Conservation (phyloP, 345 rosid species). For the Melaleuca alternifolia region DNA sequence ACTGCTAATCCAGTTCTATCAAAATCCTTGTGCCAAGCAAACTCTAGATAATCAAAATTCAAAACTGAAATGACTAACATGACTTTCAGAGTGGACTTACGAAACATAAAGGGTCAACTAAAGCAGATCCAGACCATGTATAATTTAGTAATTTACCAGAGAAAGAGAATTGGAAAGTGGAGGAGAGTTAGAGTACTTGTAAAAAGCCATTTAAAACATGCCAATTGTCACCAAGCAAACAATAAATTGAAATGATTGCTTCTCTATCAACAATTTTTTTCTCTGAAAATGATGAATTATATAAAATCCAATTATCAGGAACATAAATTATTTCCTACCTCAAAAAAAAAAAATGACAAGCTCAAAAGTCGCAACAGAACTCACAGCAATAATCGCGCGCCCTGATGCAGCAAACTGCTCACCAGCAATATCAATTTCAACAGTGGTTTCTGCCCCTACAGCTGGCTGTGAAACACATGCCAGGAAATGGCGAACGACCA, state of each 20-base stretch:
- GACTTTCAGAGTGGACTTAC: not conserved
- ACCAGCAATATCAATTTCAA: constrained; percentile 92
- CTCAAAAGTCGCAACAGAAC: constrained; percentile 17
- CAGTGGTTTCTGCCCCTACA: constrained; percentile 87
- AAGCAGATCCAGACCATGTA: not conserved
- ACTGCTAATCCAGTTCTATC: not conserved
- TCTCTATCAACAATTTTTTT: not conserved
- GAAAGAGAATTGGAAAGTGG: not conserved
- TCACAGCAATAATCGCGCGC: constrained; percentile 79
- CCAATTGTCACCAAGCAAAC: not conserved
- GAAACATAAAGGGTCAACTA: not conserved
- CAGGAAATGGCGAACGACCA: constrained; percentile 93
- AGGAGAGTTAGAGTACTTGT: not conserved
- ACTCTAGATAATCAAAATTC: not conserved
- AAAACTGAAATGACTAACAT: not conserved
- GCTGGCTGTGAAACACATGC: constrained; percentile 99
- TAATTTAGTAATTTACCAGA: not conserved
- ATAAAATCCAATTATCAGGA: not conserved
- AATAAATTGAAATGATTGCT: not conserved
- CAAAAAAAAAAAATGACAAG: not conserved
- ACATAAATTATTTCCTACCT: not conserved
- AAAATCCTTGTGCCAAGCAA: not conserved
- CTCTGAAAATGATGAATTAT: not conserved
- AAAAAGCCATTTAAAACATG: not conserved
- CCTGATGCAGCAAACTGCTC: constrained; percentile 85